These are phyloP conservation scores for Septoria linicola DNA, from an alignment of 2,329 filamentous ascomycete genomes.

Conservation along the genomic window DNA sequence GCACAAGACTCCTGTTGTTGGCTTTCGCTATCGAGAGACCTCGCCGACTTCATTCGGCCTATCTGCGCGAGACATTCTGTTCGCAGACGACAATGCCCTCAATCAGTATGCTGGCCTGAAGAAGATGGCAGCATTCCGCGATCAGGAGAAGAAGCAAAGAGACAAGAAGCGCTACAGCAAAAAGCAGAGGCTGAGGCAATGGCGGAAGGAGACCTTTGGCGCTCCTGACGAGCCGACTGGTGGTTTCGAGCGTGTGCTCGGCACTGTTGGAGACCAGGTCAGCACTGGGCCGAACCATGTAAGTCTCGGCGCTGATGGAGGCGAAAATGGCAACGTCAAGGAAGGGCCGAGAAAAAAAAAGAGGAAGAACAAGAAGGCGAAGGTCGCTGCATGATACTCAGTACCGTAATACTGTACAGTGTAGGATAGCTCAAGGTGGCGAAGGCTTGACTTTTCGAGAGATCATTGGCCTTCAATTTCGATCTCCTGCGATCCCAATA, in stretches of 20 bases:
- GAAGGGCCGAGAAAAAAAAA: constrained; percentile 42
- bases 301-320: constrained; percentile 24
- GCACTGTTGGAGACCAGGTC: constrained; percentile 26
- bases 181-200: constrained; percentile 85
- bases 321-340: constrained; percentile 33
- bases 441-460: too few species aligned
- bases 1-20: constrained; percentile 49
- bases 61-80: constrained; percentile 84
- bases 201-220: constrained; percentile 70
- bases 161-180: constrained; percentile 88
- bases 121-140: constrained; percentile 87
- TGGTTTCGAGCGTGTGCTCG: constrained; percentile 40
- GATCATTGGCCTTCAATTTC: too few species aligned
- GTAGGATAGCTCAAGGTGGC: too few species aligned
- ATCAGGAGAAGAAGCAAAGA: constrained; percentile 81
- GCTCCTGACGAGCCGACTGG: constrained; percentile 53
- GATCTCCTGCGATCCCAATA: too few species aligned
- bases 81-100: constrained; percentile 78
- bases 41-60: constrained; percentile 88
- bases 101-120: constrained; percentile 93
- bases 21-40: constrained; percentile 92
- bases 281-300: constrained; percentile 11
- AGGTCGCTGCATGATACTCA: not conserved
- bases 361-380: constrained; percentile 17
- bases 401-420: not conserved